Base-by-base conservation (phyloP, 768 basidiomycete genomes). In the Mycena galopus region DNA sequence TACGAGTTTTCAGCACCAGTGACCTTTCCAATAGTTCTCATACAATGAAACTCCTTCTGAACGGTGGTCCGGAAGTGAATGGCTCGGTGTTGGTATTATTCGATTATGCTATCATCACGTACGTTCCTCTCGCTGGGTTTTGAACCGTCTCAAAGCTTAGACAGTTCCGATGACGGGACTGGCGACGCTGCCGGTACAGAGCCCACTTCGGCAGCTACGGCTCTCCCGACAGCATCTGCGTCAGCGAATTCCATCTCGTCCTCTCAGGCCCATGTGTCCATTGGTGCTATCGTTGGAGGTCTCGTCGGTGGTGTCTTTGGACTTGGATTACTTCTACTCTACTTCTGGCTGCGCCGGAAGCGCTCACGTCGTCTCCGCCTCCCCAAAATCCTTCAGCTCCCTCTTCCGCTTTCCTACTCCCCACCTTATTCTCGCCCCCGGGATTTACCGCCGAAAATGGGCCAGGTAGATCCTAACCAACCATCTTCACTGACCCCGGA, bases 31-130 rank as follows among this genome's bases (percentile, higher is more conserved):
- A 37, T 27, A 50, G 50, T 8, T 25, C 59, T n/a, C 67, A 68
- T 33, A 68, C 59, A 21, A n/a, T 62, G 33, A 68, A 61, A 21
- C 19, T 61, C 3, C 59, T 68, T 39, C n/a, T 68, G 27, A 68
- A 68, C 47, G 67, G 67, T 21, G 67, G 67, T 25, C 29, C 29
- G 12, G 25, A 59, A 5, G 67, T 68, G 21, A 32, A 68, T 27
- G 67, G 67, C 25, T 37, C 67, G 11, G 67, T 68, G 4, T 29
- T 68, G 59, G 10, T 68, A 25, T 21, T 68, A 39, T 68, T 68
- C 59, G 67, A 68, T 17, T 68, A 53, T 14, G 67, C 67, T 16
- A 61, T 68, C 25, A 56, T 67, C 55, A 67, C 65, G 65, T 67
- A 57, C 4, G 65, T 58, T 51, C 37, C 14, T 62, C n/a, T 27